Base-by-base conservation (phyloP, 2,329 filamentous ascomycete species). In the Colletotrichum lindemuthianum region DNA sequence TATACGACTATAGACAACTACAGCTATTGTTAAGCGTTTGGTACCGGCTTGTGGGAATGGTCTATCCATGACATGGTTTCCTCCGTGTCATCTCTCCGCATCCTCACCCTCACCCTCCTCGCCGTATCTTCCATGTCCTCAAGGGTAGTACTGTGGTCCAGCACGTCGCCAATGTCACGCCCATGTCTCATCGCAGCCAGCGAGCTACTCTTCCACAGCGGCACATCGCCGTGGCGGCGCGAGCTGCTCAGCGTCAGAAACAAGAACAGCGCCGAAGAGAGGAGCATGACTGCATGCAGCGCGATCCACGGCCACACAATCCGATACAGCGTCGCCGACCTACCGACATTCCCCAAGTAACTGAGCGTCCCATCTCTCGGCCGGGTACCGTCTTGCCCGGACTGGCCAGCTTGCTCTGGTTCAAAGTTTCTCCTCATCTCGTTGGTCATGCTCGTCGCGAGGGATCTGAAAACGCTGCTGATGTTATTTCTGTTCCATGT, bases 121-220 rank as follows among this genome's bases (percentile, higher is more conserved):
- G 60, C 60, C 11, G 43, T 36, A 6, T 32, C 16, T 7, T 70
- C 69, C 11, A 64, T 65, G 13, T 68, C 69, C 5, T 60, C 66
- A n/a, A 41, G 45, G 6, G 51, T 48, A 12, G 16, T 39, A 4
- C 41, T 34, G 2, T 13, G 15, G 1, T 8, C 44, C 0, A 54
- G 6, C 5, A 59, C 5, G 1, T 41, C 56, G 37, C 60, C 60
- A 10, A 64, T 44, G 8, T 60, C 56, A 39, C 24, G 39, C 0
- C 60, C 56, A 49, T 40, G 49, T 7, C 56, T 37, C 6, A 60
- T 59, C 6, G 34, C 56, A 4, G 49, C 60, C 37, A 64, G 8
- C 8, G 60, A 64, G 6, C 60, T 64, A 9, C 60, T 59, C 55
- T 64, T 64, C 60, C 60, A 64, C 6, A 59, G 12, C 0, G 60